Base-by-base conservation (phyloP, 2,329 filamentous ascomycete species). In the Exophiala xenobiotica region DNA sequence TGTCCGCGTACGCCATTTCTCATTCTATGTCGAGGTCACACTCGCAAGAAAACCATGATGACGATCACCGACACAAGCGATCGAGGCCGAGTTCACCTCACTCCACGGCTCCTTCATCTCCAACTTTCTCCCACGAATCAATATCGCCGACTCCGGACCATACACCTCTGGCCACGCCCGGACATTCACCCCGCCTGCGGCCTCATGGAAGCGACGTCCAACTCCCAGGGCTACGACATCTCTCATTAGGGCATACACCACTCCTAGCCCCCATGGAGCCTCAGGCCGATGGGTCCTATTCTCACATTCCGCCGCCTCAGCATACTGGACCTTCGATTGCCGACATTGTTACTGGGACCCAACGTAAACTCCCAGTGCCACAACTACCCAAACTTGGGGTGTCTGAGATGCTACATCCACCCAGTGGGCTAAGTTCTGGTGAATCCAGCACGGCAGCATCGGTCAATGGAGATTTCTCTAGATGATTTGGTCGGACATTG, bases 151-250 rank as follows among this genome's bases (percentile, higher is more conserved):
- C 92, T 1, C 93, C 92, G 8, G 92, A 97, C 66, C 91, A 96
- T 75, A 97, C 93, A n/a, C 92, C 92, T n/a, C 83, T 97, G 49
- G 92, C 91, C 22, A 99, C 92, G 4, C 92, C 92, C 3, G 92
- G 91, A 37, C 93, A 97, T 71, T 96, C 91, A 14, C 93, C 93
- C 45, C 88, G 93, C 37, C 78, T 99, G 61, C 82, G 91, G 54
- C 89, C 92, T 2, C 86, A 88, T 65, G 81, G 79, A 49, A 76
- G 79, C 56, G 84, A 87, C 60, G 79, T 92, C 63, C 91, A 96
- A 69, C 78, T 97, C 48, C 92, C 93, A 24, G 90, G 88, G 37
- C 83, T 99, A 63, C 86, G 93, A 57, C 82, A 87, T 63, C 70
- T 88, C 47, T 83, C 82, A 24, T 73, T 88, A 14, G 79, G 83